A percentile compares a stretch with the other conserved stretches of the same genome.
These are phyloP conservation scores for Casaregolazyma suthepensis DNA, from an alignment of 1,139 yeast genomes.

Conservation along the genomic window DNA sequence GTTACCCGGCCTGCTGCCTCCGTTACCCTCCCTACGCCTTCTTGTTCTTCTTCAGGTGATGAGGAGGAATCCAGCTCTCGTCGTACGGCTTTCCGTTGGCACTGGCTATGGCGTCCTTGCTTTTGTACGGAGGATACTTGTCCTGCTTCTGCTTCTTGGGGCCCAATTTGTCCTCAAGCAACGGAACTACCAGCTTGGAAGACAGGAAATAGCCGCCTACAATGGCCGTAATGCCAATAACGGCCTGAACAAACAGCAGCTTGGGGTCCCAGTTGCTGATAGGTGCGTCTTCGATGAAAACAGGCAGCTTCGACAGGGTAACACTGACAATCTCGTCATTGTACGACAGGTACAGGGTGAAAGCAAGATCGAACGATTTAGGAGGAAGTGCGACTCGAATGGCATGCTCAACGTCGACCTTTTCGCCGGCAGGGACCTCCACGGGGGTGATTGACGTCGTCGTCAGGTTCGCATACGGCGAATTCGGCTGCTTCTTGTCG, in stretches of 20 bases:
- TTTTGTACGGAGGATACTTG: conserved; percentile 19
- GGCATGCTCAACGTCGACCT: conserved; percentile 28
- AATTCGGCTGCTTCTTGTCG: conserved; percentile 40
- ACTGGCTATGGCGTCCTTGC: conserved; percentile 28
- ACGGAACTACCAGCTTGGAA: conserved; percentile 40
- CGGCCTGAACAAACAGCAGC: conserved; percentile 54
- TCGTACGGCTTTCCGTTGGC: conserved; percentile 35
- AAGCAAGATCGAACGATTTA: conserved; percentile 53
- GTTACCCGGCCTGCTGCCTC: not conserved
- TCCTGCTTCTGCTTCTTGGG: conserved; percentile 11
- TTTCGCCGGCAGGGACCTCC: conserved; percentile 60
- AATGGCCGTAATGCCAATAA: conserved; percentile 48
- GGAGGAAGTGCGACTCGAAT: conserved; percentile 47
- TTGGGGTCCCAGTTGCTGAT: conserved; percentile 70
- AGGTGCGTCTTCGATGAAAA: conserved; percentile 57
- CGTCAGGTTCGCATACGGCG: conserved; percentile 53
- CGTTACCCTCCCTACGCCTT: conserved; percentile 5
- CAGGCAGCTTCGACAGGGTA: conserved; percentile 52
- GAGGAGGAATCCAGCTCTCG: conserved; percentile 56
- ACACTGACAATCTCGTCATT: conserved; percentile 47
- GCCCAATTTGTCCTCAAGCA: conserved; percentile 26
- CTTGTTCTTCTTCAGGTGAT: conserved; percentile 40
- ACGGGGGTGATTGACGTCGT: conserved; percentile 63
- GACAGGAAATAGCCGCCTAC: conserved; percentile 46
- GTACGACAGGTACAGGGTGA: conserved; percentile 51